Percentiles rank a stretch among this genome's conserved stretches.
Evolutionary conservation across 1,284 basidiomycete species (phyloP).

Genomic region (Sanguinoderma infundibulare): DNA sequence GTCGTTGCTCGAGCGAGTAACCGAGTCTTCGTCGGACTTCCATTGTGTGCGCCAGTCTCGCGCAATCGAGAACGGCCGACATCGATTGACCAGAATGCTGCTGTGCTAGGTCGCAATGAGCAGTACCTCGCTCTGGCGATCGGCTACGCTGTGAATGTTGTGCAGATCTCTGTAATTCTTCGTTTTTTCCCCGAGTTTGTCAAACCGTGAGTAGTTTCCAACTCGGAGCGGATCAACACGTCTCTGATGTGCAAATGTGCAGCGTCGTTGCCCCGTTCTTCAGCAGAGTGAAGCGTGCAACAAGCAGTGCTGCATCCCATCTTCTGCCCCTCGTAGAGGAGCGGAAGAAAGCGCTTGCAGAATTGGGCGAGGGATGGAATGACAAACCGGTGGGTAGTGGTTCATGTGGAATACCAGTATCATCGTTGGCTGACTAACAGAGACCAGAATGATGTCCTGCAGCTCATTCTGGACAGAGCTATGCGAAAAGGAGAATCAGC

Average conservation of each 20-base stretch:
- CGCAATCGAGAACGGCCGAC: too few species aligned
- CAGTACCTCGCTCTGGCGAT: slow-evolving; percentile 17
- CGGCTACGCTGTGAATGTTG: slow-evolving; percentile 11
- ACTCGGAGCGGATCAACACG: too few species aligned
- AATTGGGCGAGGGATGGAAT: not conserved
- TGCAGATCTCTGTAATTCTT: slow-evolving; percentile 5
- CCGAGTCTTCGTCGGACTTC: slow-evolving; percentile 49
- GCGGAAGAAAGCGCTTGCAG: not conserved
- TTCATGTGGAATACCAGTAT: too few species aligned
- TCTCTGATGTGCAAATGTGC: too few species aligned
- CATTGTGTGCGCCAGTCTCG: slow-evolving; percentile 34
- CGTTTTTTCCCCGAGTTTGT: slow-evolving; percentile 7
- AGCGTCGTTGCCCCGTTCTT: not conserved
- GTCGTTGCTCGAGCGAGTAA: slow-evolving; percentile 36
- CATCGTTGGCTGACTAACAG: not conserved
- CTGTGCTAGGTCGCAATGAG: slow-evolving; percentile 16
- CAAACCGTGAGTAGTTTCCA: not conserved
- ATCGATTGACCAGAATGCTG: too few species aligned
- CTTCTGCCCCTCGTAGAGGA: not conserved
- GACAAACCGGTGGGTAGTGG: not conserved
- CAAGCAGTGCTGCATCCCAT: not conserved
- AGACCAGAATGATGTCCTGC: slow-evolving; percentile 45
- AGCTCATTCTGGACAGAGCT: slow-evolving; percentile 47
- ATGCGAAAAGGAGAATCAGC: slow-evolving; percentile 33
- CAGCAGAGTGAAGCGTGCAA: not conserved